These are phyloP conservation scores for Geotrichum carabidarum DNA, from an alignment of 1,139 yeast genomes.

Conservation along the genomic window DNA sequence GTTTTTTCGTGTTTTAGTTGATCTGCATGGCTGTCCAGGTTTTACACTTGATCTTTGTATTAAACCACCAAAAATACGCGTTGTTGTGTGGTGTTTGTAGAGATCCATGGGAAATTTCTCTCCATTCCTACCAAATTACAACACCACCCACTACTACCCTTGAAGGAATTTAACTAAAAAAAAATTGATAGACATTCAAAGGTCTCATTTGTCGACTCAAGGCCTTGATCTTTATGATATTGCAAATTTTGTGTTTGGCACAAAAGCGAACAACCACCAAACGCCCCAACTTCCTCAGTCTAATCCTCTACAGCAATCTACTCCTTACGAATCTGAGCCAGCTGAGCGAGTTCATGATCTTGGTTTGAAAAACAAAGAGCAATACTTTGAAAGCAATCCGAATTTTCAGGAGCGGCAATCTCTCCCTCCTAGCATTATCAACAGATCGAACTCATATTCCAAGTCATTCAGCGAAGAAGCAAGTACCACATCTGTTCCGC, in stretches of 20 bases:
- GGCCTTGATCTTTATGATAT: conserved; percentile 2
- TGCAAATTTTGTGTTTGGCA: conserved; percentile 8
- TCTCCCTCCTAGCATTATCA: not conserved
- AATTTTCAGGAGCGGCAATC: not conserved
- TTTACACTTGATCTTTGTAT: not conserved
- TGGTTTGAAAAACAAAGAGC: not conserved
- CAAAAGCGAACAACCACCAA: not conserved
- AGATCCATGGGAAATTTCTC: not conserved
- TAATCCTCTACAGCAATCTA: conserved; percentile 5
- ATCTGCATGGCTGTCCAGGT: not conserved
- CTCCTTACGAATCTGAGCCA: conserved; percentile 8
- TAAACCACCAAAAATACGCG: conserved; percentile 4
- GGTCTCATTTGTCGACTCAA: conserved; percentile 8
- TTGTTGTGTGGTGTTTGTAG: conserved; percentile 1
- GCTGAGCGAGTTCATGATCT: not conserved
- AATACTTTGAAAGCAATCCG: not conserved
- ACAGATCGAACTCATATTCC: not conserved
- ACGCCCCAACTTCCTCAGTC: not conserved
- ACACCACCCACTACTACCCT: not conserved
- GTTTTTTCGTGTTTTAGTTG: not conserved
- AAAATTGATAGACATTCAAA: not conserved
- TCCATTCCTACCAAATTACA: conserved; percentile 2
- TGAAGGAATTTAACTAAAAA: not conserved
- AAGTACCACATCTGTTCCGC: conserved; percentile 7
- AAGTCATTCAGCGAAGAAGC: not conserved